phyloP scores from a whole-genome alignment of 2,329 filamentous ascomycete species.

The Fusarium circinatum region DNA sequence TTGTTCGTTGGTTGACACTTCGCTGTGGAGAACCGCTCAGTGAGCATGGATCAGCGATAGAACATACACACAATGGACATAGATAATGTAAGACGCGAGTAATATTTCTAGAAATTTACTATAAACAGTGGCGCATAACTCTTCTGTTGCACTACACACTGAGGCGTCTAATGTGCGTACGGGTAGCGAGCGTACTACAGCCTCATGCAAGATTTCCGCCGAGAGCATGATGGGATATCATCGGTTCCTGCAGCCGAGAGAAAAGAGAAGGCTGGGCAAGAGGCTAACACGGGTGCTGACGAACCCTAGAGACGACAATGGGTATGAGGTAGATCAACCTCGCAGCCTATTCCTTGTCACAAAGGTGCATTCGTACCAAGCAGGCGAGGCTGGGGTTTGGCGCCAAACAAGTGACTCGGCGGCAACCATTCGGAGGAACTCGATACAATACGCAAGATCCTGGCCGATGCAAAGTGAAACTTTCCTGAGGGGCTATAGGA shows the following conservation, averaged over 20 bases:
- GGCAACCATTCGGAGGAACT: constrained; percentile 5
- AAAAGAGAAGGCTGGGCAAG: constrained; percentile 23
- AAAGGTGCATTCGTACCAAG: background rate
- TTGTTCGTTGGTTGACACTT: background rate
- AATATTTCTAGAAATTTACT: constrained; percentile 31
- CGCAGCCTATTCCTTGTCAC: constrained; percentile 22
- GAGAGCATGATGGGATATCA: constrained; percentile 36
- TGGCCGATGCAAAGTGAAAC: background rate
- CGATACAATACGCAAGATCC: constrained; percentile 3
- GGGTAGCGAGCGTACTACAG: constrained; percentile 30
- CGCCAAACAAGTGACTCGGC: background rate
- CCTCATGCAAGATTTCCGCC: constrained; percentile 47
- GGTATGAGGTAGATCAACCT: constrained; percentile 10
- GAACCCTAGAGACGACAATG: constrained; percentile 7
- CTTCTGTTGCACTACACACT: constrained; percentile 29
- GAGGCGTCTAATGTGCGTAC: constrained; percentile 25
- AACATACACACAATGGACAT: constrained; percentile 8
- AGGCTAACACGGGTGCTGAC: background rate
- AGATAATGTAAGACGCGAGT: constrained; percentile 8
- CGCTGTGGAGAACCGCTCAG: background rate
- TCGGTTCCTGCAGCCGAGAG: constrained; percentile 26
- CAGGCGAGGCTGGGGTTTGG: constrained; percentile 23
- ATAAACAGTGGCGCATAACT: constrained; percentile 22
- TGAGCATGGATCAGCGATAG: constrained; percentile 12
- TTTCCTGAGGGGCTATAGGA: background rate